phyloP scores from a whole-genome alignment of 2,329 filamentous ascomycete genomes.

The Pestalotiopsis sp. region DNA sequence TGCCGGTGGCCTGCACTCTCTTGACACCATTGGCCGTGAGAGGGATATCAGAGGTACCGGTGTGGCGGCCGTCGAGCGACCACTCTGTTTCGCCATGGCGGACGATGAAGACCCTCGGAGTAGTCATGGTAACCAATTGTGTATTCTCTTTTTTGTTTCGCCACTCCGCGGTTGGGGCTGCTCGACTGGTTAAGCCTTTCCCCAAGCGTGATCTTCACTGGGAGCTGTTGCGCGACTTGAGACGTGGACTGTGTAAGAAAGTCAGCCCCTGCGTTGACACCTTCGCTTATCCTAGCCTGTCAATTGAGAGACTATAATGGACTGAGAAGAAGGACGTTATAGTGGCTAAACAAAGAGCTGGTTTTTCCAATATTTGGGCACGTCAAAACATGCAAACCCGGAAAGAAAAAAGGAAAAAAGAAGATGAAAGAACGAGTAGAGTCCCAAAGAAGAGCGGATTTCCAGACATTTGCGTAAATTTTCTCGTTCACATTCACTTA shows the following conservation, averaged over 20 bases:
- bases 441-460: background rate
- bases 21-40: constrained; percentile 82
- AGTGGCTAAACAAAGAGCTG: background rate
- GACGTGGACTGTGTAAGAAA: constrained; percentile 1
- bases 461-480: background rate
- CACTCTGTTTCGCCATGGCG: constrained; percentile 96
- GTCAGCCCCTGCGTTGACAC: constrained; percentile 5
- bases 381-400: background rate
- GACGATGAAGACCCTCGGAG: constrained; percentile 78
- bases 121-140: constrained; percentile 36
- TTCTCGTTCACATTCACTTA: background rate
- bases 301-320: background rate
- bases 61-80: constrained; percentile 86
- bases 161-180: background rate
- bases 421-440: background rate
- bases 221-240: background rate
- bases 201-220: background rate
- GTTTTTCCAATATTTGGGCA: background rate
- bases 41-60: constrained; percentile 82
- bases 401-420: background rate
- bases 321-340: background rate
- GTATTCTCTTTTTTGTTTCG: background rate
- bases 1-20: constrained; percentile 74
- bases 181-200: background rate
- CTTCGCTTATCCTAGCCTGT: background rate